Base-by-base conservation (phyloP, 1,139 yeast species). In the Blastobotrys ciferrii region DNA sequence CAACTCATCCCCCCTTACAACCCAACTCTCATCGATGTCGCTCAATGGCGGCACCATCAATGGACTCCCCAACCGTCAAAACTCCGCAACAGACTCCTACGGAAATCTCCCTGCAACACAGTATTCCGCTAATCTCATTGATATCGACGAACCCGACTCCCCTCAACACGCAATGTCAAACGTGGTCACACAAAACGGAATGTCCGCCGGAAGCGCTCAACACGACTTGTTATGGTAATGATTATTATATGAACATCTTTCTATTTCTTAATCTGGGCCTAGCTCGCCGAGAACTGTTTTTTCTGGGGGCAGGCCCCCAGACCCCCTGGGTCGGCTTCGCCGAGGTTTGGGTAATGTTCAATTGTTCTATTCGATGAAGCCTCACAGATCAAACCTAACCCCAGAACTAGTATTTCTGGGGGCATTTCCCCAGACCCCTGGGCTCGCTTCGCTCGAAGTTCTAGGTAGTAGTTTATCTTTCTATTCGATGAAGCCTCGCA, bases 121-220 rank as follows among this genome's bases (percentile, higher is more conserved):
- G 18, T 40, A 42, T 20, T 38, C 35, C 12, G 53, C 41, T 32
- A 50, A 52, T 31, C 53, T 56, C 23, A 56, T 56, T 32, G 55
- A 56, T 32, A 36, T 56, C 7, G 59, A 53, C 37, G 53, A 51
- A 20, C 40, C 41, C 11, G 36, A 46, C 15, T 17, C 40, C 6
- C 40, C 40, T 19, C 17, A 36, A 11, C 32, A 46, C 9, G 40
- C 47, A 9, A 32, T 41, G 15, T 28, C 50, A n/a, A 52, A 50
- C 28, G 45, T 53, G 6, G 60, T 57, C 19, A 50, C 59, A 6
- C 61, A 58, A 40, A 58, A 58, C 41, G 62, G 62, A 2, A 33
- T 52, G 15, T 50, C 54, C n/a, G 43, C 53, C 6, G 52, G 53
- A 11, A 49, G 45, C 5, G 51, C 52, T 13, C 57, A 53, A 25